These are phyloP conservation scores for Aspergillus tanneri DNA, from an alignment of 2,329 filamentous ascomycete species.

Conservation along the genomic window DNA sequence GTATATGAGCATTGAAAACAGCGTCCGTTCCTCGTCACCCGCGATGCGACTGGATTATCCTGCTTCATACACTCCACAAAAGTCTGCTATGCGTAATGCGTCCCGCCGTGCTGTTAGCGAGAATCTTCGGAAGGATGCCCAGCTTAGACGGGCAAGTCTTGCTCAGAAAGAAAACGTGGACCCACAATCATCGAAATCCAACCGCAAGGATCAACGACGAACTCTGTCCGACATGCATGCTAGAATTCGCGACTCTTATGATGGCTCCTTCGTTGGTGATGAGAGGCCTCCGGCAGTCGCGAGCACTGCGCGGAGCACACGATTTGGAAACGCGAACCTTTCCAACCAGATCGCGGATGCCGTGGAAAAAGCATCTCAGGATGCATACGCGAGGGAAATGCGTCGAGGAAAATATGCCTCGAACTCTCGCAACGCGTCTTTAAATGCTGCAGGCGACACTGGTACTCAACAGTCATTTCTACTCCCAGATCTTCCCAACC, in stretches of 20 bases:
- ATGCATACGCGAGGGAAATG: conserved; percentile 33
- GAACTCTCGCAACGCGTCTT: conserved; percentile 24
- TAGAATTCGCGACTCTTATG: conserved; percentile 53
- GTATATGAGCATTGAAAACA: conserved; percentile 50
- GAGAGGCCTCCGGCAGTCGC: conserved; percentile 48
- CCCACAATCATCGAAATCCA: conserved; percentile 38
- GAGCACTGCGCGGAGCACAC: conserved; percentile 52
- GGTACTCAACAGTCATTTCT: conserved; percentile 60
- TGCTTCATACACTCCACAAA: conserved; percentile 36
- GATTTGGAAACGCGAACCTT: conserved; percentile 53
- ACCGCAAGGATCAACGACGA: conserved; percentile 42
- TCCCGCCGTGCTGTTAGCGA: conserved; percentile 35
- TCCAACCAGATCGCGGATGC: conserved; percentile 42
- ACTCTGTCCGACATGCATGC: conserved; percentile 58
- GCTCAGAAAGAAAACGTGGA: conserved; percentile 44
- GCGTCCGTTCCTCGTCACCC: conserved; percentile 42
- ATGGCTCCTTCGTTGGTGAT: conserved; percentile 52
- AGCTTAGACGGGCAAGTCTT: conserved; percentile 41
- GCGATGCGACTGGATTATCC: conserved; percentile 41
- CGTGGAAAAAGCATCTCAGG: conserved; percentile 39
- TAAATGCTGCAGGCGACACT: conserved; percentile 43
- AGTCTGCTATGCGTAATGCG: conserved; percentile 30
- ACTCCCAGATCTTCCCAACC: conserved; percentile 60
- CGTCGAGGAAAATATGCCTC: conserved; percentile 27
- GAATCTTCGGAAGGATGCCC: conserved; percentile 43